Percentiles rank a stretch among this genome's conserved stretches.
Conservation (phyloP, 2,329 filamentous ascomycete genomes). For the Beauveria varroae region DNA sequence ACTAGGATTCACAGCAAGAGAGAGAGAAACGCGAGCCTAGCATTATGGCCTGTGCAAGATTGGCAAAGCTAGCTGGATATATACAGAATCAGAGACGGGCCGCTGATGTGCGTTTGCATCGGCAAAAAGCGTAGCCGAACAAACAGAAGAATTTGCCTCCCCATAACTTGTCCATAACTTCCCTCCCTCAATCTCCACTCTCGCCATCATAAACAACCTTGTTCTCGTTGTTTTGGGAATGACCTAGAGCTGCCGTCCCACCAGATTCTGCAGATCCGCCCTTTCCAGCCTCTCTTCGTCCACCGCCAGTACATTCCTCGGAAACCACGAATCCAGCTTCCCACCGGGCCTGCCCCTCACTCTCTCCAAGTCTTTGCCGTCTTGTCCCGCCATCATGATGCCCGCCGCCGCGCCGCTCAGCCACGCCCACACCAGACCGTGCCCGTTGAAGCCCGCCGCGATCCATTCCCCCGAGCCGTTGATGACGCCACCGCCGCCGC, state of each 20-base stretch:
- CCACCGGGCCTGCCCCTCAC: constrained; percentile 30
- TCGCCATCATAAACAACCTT: background rate
- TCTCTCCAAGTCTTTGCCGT: constrained; percentile 22
- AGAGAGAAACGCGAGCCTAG: background rate
- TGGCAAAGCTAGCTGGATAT: background rate
- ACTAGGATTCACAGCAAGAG: background rate
- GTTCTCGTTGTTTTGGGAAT: background rate
- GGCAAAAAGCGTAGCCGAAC: constrained; percentile 13
- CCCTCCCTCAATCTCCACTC: no score
- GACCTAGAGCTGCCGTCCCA: background rate
- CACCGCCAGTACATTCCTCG: constrained; percentile 25
- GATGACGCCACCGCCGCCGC: constrained; percentile 3
- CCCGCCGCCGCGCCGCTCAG: constrained; percentile 40
- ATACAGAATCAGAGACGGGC: background rate
- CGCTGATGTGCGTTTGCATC: background rate
- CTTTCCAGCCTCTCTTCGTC: constrained; percentile 26
- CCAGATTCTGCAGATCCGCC: constrained; percentile 29
- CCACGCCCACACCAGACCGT: constrained; percentile 49
- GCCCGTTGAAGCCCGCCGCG: constrained; percentile 42
- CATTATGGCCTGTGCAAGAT: background rate
- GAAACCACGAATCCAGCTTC: constrained; percentile 33
- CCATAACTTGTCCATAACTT: background rate
- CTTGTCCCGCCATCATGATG: constrained; percentile 36
- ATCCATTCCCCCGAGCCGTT: constrained; percentile 37
- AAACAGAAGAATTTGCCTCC: background rate